Evolutionary conservation across 768 basidiomycete species (phyloP).

Genomic region (Naganishia vaughanmartiniae): DNA sequence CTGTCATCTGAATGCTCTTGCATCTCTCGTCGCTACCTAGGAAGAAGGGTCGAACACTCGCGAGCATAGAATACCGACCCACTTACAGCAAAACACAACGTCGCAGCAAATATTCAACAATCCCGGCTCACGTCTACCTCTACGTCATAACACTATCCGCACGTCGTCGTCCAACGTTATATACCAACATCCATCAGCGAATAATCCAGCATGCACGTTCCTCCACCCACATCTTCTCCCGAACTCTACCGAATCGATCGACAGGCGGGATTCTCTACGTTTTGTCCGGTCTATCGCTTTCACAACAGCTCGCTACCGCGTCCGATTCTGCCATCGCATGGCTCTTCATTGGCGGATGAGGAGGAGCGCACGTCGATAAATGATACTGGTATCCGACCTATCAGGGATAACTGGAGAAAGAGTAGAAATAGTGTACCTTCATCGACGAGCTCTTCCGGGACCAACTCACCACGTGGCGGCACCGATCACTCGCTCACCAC

Average conservation of each 20-base stretch:
- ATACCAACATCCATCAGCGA: background rate
- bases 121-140: no score
- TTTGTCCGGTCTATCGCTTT: background rate
- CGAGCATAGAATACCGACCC: no score
- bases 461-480: background rate
- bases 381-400: background rate
- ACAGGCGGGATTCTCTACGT: background rate
- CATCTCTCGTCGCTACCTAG: no score
- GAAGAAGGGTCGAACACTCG: no score
- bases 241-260: background rate
- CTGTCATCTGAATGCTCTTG: no score
- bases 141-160: no score
- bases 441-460: background rate
- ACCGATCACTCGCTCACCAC: slow-evolving; percentile 9
- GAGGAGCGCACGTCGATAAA: background rate
- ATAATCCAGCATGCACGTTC: background rate
- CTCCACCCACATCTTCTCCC: background rate
- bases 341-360: background rate
- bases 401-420: no score
- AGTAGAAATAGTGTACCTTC: background rate
- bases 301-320: background rate
- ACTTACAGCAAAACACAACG: no score
- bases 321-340: background rate
- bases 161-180: no score
- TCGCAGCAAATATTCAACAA: no score